Evolutionary conservation across 2,329 filamentous ascomycete species (phyloP).

Genomic region (Aphanoascus verrucosus): DNA sequence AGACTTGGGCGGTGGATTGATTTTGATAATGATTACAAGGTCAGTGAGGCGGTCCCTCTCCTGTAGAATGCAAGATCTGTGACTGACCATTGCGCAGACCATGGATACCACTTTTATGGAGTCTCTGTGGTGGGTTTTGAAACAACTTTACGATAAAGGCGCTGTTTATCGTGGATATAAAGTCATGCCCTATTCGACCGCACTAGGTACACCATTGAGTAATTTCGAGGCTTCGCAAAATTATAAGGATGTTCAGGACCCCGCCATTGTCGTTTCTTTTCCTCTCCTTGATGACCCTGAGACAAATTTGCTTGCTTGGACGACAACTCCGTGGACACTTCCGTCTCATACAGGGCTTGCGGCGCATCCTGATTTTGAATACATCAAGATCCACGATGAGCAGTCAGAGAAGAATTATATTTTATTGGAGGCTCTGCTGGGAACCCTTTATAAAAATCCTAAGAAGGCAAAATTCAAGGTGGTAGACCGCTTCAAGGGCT

Average conservation of each 20-base stretch:
- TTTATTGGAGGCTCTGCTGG: constrained; percentile 67
- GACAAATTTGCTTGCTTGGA: constrained; percentile 73
- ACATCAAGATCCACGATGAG: constrained; percentile 76
- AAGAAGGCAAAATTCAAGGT: constrained; percentile 92
- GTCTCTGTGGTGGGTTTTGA: constrained; percentile 93
- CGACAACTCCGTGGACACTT: constrained; percentile 78
- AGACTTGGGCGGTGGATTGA: constrained; percentile 91
- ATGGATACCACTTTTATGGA: constrained; percentile 97
- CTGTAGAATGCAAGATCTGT: not conserved
- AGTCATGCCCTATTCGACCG: constrained; percentile 93
- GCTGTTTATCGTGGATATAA: constrained; percentile 81
- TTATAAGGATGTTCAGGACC: constrained; percentile 86
- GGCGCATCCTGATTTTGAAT: constrained; percentile 72
- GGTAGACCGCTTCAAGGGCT: constrained; percentile 66
- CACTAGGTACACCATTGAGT: constrained; percentile 75
- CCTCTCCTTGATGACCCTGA: constrained; percentile 67
- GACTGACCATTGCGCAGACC: constrained; percentile 43
- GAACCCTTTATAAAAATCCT: constrained; percentile 81
- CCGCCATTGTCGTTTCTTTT: constrained; percentile 79
- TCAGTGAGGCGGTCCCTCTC: constrained; percentile 22
- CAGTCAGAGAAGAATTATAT: constrained; percentile 74
- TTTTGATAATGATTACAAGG: constrained; percentile 96
- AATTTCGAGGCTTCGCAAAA: constrained; percentile 94
- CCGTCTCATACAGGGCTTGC: constrained; percentile 71
- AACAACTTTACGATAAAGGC: constrained; percentile 80